Evolutionary conservation across 768 basidiomycete genomes (phyloP).

Genomic region (Neoboletus subvelutipes): DNA sequence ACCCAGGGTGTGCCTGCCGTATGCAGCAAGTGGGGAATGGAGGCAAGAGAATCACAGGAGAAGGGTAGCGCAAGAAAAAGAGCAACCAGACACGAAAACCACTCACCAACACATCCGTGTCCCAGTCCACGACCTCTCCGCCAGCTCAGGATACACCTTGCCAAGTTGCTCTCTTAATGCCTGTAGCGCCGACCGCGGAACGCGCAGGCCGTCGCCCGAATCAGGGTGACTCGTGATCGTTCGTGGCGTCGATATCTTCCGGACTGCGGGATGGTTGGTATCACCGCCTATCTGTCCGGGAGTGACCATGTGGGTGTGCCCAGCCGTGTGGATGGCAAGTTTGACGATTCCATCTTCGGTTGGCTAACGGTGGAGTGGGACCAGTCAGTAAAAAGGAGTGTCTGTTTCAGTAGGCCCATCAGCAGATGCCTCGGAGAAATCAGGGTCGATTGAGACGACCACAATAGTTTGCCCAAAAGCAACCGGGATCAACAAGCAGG

Average conservation of each 20-base stretch:
- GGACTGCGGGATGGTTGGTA: slow-evolving; percentile 5
- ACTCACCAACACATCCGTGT: slow-evolving; percentile 89
- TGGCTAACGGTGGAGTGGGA: slow-evolving; percentile 45
- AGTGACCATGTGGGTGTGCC: slow-evolving; percentile 51
- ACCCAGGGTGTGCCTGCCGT: background rate
- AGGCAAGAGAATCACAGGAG: background rate
- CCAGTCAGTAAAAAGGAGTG: background rate
- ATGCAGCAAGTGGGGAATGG: background rate
- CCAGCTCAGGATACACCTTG: slow-evolving; percentile 74
- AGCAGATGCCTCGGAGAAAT: background rate
- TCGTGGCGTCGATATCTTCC: slow-evolving; percentile 68
- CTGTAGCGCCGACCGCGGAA: slow-evolving; percentile 58
- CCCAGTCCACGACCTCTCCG: slow-evolving; percentile 61
- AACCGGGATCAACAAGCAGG: background rate
- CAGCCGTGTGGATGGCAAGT: slow-evolving; percentile 71
- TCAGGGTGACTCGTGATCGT: slow-evolving; percentile 64
- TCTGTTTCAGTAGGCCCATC: background rate
- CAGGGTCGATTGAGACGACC: background rate
- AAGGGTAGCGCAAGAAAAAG: background rate
- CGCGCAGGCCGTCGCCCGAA: slow-evolving; percentile 50
- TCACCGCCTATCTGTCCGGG: slow-evolving; percentile 1
- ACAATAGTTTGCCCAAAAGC: background rate
- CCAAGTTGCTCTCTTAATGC: slow-evolving; percentile 52
- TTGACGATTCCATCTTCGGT: slow-evolving; percentile 72
- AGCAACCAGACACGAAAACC: background rate